These are phyloP conservation scores for Annona squamosa DNA, from an alignment of 164 flowering plant species.

Conservation along the genomic window DNA sequence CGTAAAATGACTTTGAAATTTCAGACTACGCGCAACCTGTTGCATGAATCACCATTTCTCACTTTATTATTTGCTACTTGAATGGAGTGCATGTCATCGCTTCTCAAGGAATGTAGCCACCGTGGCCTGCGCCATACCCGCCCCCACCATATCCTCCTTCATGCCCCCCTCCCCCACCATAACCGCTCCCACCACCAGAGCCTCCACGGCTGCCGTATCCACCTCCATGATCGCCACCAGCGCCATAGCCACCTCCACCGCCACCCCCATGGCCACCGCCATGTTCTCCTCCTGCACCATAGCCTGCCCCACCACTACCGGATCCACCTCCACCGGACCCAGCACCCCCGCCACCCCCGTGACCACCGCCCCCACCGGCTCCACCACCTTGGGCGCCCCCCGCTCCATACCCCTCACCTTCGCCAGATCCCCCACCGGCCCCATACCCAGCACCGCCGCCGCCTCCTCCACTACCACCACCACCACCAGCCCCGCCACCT, in stretches of 20 bases:
- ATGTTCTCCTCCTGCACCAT: constrained; percentile 17
- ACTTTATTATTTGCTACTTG: neutral
- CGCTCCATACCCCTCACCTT: constrained; percentile 17
- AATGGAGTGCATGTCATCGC: neutral
- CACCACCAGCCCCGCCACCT: constrained; percentile 17
- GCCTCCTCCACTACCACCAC: constrained; percentile 25
- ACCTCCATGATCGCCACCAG: constrained; percentile 4
- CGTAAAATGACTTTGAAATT: neutral
- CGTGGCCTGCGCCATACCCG: constrained; percentile 6
- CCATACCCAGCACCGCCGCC: constrained; percentile 11
- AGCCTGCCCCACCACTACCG: constrained; percentile 14
- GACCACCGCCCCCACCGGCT: constrained; percentile 7
- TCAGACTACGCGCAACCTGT: neutral
- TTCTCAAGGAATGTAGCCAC: constrained; percentile 4
- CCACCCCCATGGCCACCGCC: constrained; percentile 21
- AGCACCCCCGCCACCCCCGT: constrained; percentile 2
- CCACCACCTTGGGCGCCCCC: constrained; percentile 10
- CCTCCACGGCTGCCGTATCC: constrained; percentile 8
- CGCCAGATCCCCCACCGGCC: constrained; percentile 15
- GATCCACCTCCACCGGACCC: constrained; percentile 9
- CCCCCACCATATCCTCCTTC: constrained; percentile 4
- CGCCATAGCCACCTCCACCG: constrained; percentile 5
- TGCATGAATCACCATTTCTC: neutral
- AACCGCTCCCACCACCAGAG: constrained; percentile 5
- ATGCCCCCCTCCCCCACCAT: constrained; percentile 1